These are phyloP conservation scores for Lachnum nothofagi DNA, from an alignment of 2,329 filamentous ascomycete genomes.

Conservation along the genomic window DNA sequence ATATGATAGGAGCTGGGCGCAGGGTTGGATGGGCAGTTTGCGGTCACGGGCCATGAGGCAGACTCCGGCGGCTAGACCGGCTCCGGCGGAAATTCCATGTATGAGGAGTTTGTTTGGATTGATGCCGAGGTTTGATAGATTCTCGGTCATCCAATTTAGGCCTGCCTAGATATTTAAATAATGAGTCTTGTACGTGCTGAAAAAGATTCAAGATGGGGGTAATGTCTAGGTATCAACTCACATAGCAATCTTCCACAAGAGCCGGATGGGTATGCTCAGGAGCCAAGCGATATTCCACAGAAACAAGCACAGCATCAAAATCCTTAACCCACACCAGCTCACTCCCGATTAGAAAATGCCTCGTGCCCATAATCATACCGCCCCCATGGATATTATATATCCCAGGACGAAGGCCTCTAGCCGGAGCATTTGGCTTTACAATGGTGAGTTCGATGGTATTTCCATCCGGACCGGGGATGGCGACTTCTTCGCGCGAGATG, in stretches of 20 bases:
- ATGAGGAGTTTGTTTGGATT: slow-evolving; percentile 46
- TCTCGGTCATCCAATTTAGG: slow-evolving; percentile 41
- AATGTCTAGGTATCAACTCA: no score
- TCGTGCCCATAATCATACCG: slow-evolving; percentile 30
- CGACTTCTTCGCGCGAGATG: slow-evolving; percentile 7
- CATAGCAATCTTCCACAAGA: slow-evolving; percentile 37
- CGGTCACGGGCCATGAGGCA: slow-evolving; percentile 44
- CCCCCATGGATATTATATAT: slow-evolving; percentile 48
- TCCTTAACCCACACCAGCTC: slow-evolving; percentile 45
- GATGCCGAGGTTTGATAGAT: slow-evolving; percentile 37
- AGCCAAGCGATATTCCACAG: slow-evolving; percentile 15
- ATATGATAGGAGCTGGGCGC: slow-evolving; percentile 37
- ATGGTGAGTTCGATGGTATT: slow-evolving; percentile 12
- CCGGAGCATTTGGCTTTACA: background rate
- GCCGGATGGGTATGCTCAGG: slow-evolving; percentile 13
- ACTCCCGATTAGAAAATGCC: slow-evolving; percentile 25
- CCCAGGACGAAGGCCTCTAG: slow-evolving; percentile 1
- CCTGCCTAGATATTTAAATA: no score
- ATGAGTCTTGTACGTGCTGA: no score
- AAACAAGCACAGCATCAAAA: slow-evolving; percentile 44
- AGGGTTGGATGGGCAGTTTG: slow-evolving; percentile 31
- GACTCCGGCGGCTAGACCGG: slow-evolving; percentile 50
- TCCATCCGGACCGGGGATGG: slow-evolving; percentile 7
- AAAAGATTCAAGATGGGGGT: no score
- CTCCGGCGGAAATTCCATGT: slow-evolving; percentile 52